Evolutionary conservation across 306 rosid species (phyloP).

Genomic region (Luffa aegyptiaca): DNA sequence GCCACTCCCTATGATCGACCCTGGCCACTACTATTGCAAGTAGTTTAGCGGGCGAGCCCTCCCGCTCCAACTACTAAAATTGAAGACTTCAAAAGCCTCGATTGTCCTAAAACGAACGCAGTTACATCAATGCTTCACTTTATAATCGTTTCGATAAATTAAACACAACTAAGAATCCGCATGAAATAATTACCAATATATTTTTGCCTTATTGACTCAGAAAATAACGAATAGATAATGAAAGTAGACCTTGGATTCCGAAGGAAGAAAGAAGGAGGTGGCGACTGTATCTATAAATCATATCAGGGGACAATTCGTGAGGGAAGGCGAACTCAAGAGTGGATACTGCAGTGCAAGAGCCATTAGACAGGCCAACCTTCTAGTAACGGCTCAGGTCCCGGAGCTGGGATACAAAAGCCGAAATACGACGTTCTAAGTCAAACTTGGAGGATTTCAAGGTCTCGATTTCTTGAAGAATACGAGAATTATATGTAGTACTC

Average conservation of each 20-base stretch:
- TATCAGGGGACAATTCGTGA: conserved; percentile 42
- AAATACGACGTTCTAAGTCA: conserved; percentile 47
- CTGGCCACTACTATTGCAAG: too few species aligned
- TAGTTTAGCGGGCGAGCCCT: conserved; percentile 61
- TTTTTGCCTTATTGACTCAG: too few species aligned
- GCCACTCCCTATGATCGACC: too few species aligned
- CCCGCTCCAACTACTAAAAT: conserved; percentile 92
- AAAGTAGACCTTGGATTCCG: conserved; percentile 62
- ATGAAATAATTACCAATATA: too few species aligned
- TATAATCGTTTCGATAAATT: background rate
- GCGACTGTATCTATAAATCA: conserved; percentile 90
- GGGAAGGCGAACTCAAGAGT: conserved; percentile 12
- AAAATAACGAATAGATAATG: background rate
- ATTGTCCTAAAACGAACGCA: conserved; percentile 42
- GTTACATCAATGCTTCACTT: background rate
- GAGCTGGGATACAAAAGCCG: conserved; percentile 55
- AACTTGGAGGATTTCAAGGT: conserved; percentile 36
- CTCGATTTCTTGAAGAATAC: conserved; percentile 42
- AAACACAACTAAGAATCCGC: too few species aligned
- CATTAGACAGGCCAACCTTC: conserved; percentile 24
- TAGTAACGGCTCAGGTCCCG: conserved; percentile 22
- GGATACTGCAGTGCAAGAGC: conserved; percentile 24
- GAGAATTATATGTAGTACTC: conserved; percentile 21
- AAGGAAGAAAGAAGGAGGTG: conserved; percentile 88
- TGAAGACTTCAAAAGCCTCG: conserved; percentile 62